Evolutionary conservation across 306 rosid species (phyloP).

Genomic region (Casuarina cunninghamiana): DNA sequence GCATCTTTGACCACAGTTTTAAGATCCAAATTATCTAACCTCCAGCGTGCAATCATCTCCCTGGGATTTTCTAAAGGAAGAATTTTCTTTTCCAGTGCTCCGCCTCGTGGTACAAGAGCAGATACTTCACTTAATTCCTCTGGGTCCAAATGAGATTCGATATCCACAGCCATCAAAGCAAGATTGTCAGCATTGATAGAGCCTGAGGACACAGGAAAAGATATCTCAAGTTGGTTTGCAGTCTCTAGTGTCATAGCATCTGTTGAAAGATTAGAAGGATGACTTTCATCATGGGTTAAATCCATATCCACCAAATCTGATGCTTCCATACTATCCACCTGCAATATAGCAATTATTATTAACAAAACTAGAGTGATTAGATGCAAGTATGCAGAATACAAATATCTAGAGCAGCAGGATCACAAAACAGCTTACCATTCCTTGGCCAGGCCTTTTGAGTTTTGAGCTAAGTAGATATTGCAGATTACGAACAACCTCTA

Average conservation of each 20-base stretch:
- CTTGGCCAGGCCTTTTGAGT: slow-evolving; percentile 72
- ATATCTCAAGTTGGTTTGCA: slow-evolving; percentile 53
- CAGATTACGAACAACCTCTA: slow-evolving; percentile 88
- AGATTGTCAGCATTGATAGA: slow-evolving; percentile 46
- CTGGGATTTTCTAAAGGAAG: slow-evolving; percentile 75
- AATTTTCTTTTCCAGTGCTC: slow-evolving; percentile 43
- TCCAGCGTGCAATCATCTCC: slow-evolving; percentile 98
- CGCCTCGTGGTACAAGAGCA: slow-evolving; percentile 48
- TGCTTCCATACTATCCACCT: slow-evolving; percentile 61
- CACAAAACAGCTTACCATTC: slow-evolving; percentile 51
- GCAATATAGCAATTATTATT: slow-evolving; percentile 35
- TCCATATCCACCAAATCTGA: slow-evolving; percentile 41
- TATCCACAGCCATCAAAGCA: slow-evolving; percentile 53
- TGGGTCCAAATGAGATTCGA: slow-evolving; percentile 43
- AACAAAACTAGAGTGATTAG: slow-evolving; percentile 17
- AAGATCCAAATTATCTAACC: slow-evolving; percentile 76
- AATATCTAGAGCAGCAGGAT: slow-evolving; percentile 26
- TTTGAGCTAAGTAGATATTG: slow-evolving; percentile 66
- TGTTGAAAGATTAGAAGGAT: slow-evolving; percentile 45
- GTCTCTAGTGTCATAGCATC: slow-evolving; percentile 46
- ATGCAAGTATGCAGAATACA: slow-evolving; percentile 4
- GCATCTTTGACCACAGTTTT: slow-evolving; percentile 93
- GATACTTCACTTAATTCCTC: slow-evolving; percentile 54
- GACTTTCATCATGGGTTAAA: slow-evolving; percentile 58
- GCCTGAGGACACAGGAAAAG: slow-evolving; percentile 49